Conservation (phyloP, 306 rosid genomes). For the Rubus parviflorus region DNA sequence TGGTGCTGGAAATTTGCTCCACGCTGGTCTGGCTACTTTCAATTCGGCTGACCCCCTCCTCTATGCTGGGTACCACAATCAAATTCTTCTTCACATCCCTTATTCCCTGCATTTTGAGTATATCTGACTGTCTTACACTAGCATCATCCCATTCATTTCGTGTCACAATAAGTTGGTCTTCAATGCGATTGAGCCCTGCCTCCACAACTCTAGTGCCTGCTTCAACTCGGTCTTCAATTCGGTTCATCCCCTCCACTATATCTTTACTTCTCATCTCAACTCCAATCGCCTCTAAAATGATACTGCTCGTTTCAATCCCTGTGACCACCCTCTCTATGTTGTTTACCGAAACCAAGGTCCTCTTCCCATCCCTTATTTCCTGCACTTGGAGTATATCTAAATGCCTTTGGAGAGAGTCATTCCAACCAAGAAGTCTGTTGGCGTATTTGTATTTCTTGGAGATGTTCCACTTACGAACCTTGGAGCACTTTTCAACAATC, state of each 20-base stretch:
- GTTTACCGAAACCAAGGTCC: not conserved
- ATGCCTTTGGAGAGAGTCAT: slow-evolving; percentile 13
- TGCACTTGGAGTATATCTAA: slow-evolving; percentile 23
- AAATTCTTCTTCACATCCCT: slow-evolving; percentile 25
- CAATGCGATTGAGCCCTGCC: not conserved
- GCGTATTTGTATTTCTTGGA: not conserved
- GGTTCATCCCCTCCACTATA: not conserved
- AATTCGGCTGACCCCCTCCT: not conserved
- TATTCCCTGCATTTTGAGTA: slow-evolving; percentile 17
- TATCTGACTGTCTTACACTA: slow-evolving; percentile 4
- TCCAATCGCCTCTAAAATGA: not conserved
- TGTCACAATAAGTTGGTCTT: not conserved
- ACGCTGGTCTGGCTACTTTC: not conserved
- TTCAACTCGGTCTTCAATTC: not conserved
- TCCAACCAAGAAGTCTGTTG: slow-evolving; percentile 30
- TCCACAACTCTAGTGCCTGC: not conserved
- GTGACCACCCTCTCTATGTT: not conserved
- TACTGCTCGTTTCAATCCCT: not conserved
- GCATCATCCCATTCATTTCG: slow-evolving; percentile 16
- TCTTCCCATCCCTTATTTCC: slow-evolving; percentile 23
- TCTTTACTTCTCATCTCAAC: not conserved
- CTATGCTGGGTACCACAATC: not conserved
- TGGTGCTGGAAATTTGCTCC: not conserved
- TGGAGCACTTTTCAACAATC: not conserved
- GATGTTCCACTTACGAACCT: not conserved